phyloP scores from a whole-genome alignment of 805 yeast species.

The Saturnispora dispora region DNA sequence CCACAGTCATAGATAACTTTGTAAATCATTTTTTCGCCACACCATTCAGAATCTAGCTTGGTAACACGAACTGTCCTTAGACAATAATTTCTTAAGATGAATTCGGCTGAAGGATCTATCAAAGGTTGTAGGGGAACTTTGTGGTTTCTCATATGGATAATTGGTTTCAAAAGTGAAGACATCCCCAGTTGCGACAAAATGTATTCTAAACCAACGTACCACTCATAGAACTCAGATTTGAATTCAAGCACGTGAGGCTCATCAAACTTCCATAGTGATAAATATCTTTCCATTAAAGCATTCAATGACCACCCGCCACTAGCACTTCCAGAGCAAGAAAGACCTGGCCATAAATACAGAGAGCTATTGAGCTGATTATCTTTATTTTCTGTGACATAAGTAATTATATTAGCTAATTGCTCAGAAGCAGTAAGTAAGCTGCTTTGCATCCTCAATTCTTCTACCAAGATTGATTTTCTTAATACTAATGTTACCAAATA shows the following conservation, averaged over 20 bases:
- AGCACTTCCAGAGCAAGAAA: background rate
- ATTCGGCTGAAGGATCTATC: background rate
- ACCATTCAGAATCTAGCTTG: background rate
- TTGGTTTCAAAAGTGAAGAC: background rate
- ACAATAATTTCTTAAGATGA: background rate
- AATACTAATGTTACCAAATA: background rate
- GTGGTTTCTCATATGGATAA: background rate
- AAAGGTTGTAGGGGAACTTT: background rate
- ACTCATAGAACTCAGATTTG: constrained; percentile 1
- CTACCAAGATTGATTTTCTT: background rate
- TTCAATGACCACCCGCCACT: background rate
- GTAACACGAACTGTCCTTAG: background rate
- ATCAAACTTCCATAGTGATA: background rate
- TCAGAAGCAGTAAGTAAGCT: constrained; percentile 1
- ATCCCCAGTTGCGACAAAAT: background rate
- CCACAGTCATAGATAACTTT: background rate
- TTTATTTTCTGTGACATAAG: background rate
- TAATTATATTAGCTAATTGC: constrained; percentile 2
- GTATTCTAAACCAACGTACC: background rate
- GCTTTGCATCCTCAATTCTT: constrained; percentile 1
- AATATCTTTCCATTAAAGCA: background rate
- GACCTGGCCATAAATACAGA: constrained; percentile 2
- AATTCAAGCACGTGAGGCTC: background rate
- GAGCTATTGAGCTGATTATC: background rate
- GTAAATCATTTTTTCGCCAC: constrained; percentile 4